These are phyloP conservation scores for Sclerotinia subarctica DNA, from an alignment of 2,329 filamentous ascomycete species.

Conservation along the genomic window DNA sequence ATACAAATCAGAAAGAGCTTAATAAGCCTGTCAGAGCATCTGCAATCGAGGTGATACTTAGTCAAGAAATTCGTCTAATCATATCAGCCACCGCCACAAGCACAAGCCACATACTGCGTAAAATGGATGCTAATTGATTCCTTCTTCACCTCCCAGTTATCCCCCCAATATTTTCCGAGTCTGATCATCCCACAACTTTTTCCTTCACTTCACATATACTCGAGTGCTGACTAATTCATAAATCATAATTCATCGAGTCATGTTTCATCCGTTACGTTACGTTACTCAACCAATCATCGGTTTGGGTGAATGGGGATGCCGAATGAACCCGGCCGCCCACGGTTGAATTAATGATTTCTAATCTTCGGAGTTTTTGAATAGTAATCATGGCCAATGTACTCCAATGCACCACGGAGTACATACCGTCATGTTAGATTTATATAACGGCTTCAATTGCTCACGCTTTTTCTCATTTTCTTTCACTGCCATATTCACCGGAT, in stretches of 20 bases:
- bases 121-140: background rate
- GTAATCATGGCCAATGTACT: background rate
- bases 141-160: background rate
- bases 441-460: background rate
- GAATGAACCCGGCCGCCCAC: background rate
- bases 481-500: background rate
- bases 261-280: background rate
- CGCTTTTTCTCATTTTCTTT: background rate
- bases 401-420: too few relatives aligned
- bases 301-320: background rate
- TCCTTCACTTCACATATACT: background rate
- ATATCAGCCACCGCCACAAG: background rate
- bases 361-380: background rate
- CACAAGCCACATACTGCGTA: background rate
- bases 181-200: too few relatives aligned
- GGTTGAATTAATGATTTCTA: background rate
- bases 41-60: background rate
- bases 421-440: background rate
- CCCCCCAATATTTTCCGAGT: background rate
- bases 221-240: background rate
- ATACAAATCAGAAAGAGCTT: too few relatives aligned
- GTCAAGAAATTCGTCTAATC: background rate
- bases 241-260: background rate
- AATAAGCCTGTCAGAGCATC: background rate
- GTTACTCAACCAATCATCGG: background rate